These are phyloP conservation scores for Pseudopithomyces chartarum DNA, from an alignment of 2,329 filamentous ascomycete genomes.

Conservation along the genomic window DNA sequence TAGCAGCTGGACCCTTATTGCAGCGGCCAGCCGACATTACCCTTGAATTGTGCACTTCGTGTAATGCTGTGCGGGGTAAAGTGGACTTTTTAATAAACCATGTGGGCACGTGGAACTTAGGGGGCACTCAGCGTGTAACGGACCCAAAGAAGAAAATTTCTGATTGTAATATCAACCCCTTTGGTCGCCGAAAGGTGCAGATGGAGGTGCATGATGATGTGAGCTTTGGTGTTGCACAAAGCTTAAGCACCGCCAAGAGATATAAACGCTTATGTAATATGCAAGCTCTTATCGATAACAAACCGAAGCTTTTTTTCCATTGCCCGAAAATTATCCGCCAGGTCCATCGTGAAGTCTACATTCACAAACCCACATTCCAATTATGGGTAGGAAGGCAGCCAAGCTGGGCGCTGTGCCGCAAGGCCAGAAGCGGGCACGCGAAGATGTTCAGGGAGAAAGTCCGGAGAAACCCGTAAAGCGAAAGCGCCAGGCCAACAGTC, in stretches of 20 bases:
- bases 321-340: neutral
- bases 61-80: neutral
- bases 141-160: neutral
- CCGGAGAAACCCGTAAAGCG: constrained; percentile 35
- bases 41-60: neutral
- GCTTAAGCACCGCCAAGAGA: neutral
- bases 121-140: neutral
- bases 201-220: neutral
- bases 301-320: neutral
- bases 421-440: constrained; percentile 33
- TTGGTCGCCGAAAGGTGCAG: neutral
- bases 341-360: neutral
- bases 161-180: neutral
- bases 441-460: constrained; percentile 20
- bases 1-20: neutral
- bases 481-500: constrained; percentile 44
- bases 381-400: constrained; percentile 3
- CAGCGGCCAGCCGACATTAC: neutral
- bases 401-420: neutral
- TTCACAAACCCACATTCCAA: neutral
- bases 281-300: constrained; percentile 2
- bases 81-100: neutral
- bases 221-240: neutral
- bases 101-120: neutral
- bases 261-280: neutral